phyloP scores from a whole-genome alignment of 2,329 filamentous ascomycete genomes.

The Paracorniculantispora psalliotae region DNA sequence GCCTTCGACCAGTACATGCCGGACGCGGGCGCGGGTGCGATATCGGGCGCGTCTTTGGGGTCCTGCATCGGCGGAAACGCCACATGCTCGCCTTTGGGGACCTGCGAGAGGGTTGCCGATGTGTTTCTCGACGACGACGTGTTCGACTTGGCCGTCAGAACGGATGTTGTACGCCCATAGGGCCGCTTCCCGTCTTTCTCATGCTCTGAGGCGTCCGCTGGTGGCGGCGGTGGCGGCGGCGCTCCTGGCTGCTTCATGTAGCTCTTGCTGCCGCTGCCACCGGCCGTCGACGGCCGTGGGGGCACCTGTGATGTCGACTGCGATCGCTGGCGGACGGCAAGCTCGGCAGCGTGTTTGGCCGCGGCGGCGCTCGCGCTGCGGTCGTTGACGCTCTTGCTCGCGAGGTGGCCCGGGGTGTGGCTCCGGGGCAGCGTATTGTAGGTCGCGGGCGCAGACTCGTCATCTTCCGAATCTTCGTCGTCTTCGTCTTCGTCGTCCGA shows the following conservation, averaged over 20 bases:
- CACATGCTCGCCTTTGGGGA: constrained; percentile 37
- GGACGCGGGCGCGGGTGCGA: constrained; percentile 58
- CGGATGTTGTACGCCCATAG: constrained; percentile 7
- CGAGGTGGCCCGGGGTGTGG: constrained; percentile 58
- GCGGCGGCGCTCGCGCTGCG: constrained; percentile 37
- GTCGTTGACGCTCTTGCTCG: constrained; percentile 50
- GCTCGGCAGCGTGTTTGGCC: constrained; percentile 36
- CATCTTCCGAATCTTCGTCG: constrained; percentile 28
- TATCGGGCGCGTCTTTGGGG: constrained; percentile 52
- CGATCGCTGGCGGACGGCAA: constrained; percentile 49
- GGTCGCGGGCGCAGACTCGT: constrained; percentile 24
- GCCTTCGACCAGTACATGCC: constrained; percentile 71
- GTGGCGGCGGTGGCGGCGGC: constrained; percentile 19
- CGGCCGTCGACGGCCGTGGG: constrained; percentile 24
- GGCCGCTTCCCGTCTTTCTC: constrained; percentile 18
- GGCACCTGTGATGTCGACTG: constrained; percentile 42
- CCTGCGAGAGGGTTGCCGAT: constrained; percentile 19
- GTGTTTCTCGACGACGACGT: constrained; percentile 18
- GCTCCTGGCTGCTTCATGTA: constrained; percentile 20
- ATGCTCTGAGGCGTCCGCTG: constrained; percentile 19
- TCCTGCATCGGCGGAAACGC: constrained; percentile 55
- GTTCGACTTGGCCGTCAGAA: constrained; percentile 20
- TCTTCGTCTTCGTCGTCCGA: constrained; percentile 29
- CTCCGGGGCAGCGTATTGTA: constrained; percentile 42
- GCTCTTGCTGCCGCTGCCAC: constrained; percentile 18